A percentile compares a stretch with the other conserved stretches of the same genome.
Evolutionary conservation across 2,329 filamentous ascomycete species (phyloP).

Genomic region (Ophiocordyceps unilateralis): DNA sequence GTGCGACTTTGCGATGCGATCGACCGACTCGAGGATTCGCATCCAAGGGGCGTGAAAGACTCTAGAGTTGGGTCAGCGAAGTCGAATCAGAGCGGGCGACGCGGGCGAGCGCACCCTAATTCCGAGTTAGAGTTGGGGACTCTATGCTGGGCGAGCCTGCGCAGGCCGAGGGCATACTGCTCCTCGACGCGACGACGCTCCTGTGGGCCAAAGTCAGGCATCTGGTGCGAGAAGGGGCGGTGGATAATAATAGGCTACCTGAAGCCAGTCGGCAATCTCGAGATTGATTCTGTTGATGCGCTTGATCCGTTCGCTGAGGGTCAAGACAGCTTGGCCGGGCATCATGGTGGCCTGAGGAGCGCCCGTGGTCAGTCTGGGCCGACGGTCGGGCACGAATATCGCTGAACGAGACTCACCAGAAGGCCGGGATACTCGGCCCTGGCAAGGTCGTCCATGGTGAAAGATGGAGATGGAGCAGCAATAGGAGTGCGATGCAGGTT

Average conservation of each 20-base stretch:
- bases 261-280: conserved; percentile 92
- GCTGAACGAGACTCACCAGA: conserved; percentile 47
- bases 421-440: conserved; percentile 85
- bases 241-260: conserved; percentile 40
- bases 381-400: not conserved
- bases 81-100: not conserved
- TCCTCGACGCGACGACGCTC: conserved; percentile 89
- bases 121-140: conserved; percentile 62
- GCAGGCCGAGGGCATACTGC: conserved; percentile 65
- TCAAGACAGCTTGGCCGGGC: conserved; percentile 63
- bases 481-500: conserved; percentile 5
- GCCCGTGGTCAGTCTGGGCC: not conserved
- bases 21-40: conserved; percentile 64
- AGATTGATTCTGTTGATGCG: conserved; percentile 72
- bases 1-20: conserved; percentile 70
- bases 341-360: conserved; percentile 62
- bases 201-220: conserved; percentile 26
- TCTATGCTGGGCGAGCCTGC: conserved; percentile 60
- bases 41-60: conserved; percentile 86
- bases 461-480: not conserved
- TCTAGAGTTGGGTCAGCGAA: conserved; percentile 24
- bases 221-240: not conserved
- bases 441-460: conserved; percentile 59
- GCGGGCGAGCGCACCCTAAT: conserved; percentile 51
- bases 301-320: conserved; percentile 75